Evolutionary conservation across 75 land plant genomes (phyloP), one percentile per base, ranked within the genome.

Genomic region (Sequoiadendron giganteum): DNA sequence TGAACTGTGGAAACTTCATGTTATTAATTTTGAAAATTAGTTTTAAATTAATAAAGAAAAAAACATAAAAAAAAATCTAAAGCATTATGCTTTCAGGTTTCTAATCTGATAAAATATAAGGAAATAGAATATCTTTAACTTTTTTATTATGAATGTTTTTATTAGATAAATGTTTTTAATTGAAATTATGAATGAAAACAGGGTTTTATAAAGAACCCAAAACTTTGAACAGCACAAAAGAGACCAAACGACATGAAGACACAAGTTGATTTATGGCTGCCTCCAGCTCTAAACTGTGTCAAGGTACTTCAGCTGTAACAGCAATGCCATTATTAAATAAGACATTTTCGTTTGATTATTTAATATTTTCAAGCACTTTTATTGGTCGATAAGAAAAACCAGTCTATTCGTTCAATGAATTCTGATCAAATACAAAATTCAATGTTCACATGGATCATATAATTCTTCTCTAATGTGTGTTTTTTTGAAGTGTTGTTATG

Each of bases 361-460:
- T 42, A 42, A 40, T 2, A 68, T 28, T 25, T 0, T 28, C 30
- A 28, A 68, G 6, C 30, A 76, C 78, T 76, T 9, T 13, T 32
- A 10, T 32, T 76, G 58, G 58, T 3, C 18, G 18, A 15, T 30
- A 30, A 10, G 78, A 36, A 76, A 30, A 36, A 10, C 28, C 10
- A 32, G 43, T 42, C 28, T 7, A 68, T n/a, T 32, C 7, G 38
- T 79, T 14, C 75, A 89, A 5, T 93, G 90, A 38, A 2, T 70
- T 3, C 68, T 78, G 68, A 79, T 95, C 36, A 93, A 89, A 21
- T 25, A 89, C 15, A 75, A 89, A 42, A 42, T 90, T 38, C 89
- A 93, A 47, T 96, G 97, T 95, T 92, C 94, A n/a, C 61, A 94
- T 79, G 92, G 93, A 86, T 95, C 93, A 93, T 77, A 87, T 16